Percentiles rank a stretch among this genome's conserved stretches.
Evolutionary conservation across 345 rosid species (phyloP).

Genomic region (Capsella bursapastoris): DNA sequence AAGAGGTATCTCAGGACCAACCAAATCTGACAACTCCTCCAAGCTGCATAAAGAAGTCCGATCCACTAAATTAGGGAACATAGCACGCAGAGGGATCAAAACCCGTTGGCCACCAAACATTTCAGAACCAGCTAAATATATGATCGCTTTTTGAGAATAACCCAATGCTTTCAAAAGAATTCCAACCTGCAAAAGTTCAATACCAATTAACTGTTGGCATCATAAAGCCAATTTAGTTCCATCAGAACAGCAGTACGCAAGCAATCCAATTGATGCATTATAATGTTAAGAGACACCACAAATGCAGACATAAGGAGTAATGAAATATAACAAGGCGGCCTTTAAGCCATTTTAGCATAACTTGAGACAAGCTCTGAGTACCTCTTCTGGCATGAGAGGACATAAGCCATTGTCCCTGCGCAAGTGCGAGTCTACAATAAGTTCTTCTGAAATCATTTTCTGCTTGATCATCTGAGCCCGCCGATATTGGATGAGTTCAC

Average conservation of each 20-base stretch:
- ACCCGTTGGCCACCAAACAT: constrained; percentile 94
- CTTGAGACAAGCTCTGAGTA: constrained; percentile 34
- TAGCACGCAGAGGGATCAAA: constrained; percentile 88
- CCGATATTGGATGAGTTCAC: constrained; percentile 90
- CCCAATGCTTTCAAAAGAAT: constrained; percentile 92
- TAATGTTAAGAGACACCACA: constrained; percentile 18
- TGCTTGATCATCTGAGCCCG: constrained; percentile 90
- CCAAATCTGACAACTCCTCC: constrained; percentile 69
- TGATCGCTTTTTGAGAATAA: constrained; percentile 78
- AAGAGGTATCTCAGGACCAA: constrained; percentile 85
- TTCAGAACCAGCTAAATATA: constrained; percentile 95
- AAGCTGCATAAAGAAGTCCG: constrained; percentile 76
- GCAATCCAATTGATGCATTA: constrained; percentile 18
- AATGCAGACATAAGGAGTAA: constrained; percentile 21
- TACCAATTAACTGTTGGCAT: constrained; percentile 22
- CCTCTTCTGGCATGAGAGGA: constrained; percentile 99
- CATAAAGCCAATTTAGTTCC: constrained; percentile 26
- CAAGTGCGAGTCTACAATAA: constrained; percentile 64
- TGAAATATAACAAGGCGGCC: not conserved
- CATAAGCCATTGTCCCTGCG: constrained; percentile 88
- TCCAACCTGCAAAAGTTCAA: constrained; percentile 75
- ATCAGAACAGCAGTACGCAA: constrained; percentile 19
- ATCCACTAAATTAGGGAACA: constrained; percentile 81
- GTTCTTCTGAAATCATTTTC: constrained; percentile 66
- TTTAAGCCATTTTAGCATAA: constrained; percentile 19